Evolutionary conservation across 805 yeast species (phyloP).

Genomic region (Huiozyma sinensis): DNA sequence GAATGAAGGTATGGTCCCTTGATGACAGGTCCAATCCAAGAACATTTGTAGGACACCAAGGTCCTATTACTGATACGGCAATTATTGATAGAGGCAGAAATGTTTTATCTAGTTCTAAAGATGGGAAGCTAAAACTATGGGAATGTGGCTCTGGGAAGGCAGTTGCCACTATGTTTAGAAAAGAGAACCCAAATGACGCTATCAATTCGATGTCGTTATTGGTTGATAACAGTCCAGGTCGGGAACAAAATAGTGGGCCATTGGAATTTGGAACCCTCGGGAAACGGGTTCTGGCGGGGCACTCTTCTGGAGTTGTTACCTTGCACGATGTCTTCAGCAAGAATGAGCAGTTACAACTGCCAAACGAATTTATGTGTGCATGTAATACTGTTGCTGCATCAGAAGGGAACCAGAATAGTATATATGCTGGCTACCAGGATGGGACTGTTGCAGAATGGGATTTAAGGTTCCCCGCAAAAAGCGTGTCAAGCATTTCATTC

Average conservation of each 20-base stretch:
- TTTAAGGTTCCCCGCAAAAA: constrained; percentile 14
- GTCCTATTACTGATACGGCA: constrained; percentile 37
- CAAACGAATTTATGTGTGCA: constrained; percentile 19
- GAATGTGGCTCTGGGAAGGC: constrained; percentile 50
- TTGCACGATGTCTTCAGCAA: constrained; percentile 31
- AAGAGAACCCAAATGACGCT: constrained; percentile 28
- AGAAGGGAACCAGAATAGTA: constrained; percentile 1
- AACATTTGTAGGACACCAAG: constrained; percentile 40
- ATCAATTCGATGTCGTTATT: constrained; percentile 20
- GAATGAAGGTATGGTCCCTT: constrained; percentile 51
- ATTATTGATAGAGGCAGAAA: constrained; percentile 60
- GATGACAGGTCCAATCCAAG: constrained; percentile 39
- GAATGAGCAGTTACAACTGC: constrained; percentile 16
- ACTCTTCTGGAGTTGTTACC: constrained; percentile 30
- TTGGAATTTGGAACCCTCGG: constrained; percentile 42
- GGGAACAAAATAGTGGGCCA: constrained; percentile 13
- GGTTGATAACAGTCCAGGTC: neutral
- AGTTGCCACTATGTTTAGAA: constrained; percentile 33
- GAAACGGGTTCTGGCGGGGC: constrained; percentile 35
- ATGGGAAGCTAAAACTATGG: constrained; percentile 54
- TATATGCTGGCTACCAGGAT: constrained; percentile 29
- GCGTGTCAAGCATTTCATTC: neutral
- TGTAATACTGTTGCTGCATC: constrained; percentile 12
- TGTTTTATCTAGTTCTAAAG: constrained; percentile 42
- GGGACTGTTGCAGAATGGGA: constrained; percentile 36